These are phyloP conservation scores for Phyllosticta capitalensis DNA, from an alignment of 2,329 filamentous ascomycete species.

Conservation along the genomic window DNA sequence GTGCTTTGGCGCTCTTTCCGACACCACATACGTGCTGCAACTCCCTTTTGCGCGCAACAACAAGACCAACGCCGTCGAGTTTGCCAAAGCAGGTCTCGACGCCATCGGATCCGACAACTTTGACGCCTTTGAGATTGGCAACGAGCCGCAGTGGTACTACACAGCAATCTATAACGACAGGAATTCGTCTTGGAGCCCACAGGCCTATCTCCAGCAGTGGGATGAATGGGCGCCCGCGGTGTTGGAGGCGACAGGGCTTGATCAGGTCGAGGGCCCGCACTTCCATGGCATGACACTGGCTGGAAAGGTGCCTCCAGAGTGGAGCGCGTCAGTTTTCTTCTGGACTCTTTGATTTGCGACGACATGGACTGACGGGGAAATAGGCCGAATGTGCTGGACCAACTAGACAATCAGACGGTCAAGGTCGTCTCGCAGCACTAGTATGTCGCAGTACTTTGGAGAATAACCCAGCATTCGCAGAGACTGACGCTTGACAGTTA, in stretches of 20 bases:
- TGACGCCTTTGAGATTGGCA: slow-evolving; percentile 1
- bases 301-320: not conserved
- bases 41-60: slow-evolving; percentile 1
- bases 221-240: not conserved
- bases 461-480: not conserved
- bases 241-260: not conserved
- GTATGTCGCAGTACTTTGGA: not conserved
- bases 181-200: not conserved
- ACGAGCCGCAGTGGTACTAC: slow-evolving; percentile 2
- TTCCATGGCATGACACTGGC: not conserved
- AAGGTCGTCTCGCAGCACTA: slow-evolving; percentile 2
- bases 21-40: not conserved
- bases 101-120: not conserved
- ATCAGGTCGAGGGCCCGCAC: not conserved
- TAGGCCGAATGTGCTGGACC: not conserved
- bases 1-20: not conserved
- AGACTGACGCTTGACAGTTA: not conserved
- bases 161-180: not conserved
- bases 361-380: not conserved
- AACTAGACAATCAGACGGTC: not conserved
- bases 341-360: not conserved
- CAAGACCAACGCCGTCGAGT: slow-evolving; percentile 2
- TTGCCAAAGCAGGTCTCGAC: not conserved
- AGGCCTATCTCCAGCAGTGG: not conserved
- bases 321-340: not conserved